phyloP scores from a whole-genome alignment of 805 yeast genomes.

The Candida verbasci region DNA sequence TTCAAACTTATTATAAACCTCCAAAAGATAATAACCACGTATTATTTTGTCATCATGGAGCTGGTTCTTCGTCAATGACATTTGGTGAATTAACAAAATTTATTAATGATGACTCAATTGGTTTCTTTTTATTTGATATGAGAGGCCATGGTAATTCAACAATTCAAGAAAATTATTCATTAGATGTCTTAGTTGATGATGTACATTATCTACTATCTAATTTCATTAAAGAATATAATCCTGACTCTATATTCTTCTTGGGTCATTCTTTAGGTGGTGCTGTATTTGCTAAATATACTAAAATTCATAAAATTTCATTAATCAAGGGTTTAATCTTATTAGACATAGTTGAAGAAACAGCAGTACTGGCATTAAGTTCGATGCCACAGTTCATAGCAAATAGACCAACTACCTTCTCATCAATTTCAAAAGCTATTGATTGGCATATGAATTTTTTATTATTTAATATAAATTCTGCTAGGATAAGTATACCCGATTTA shows the following conservation, averaged over 20 bases:
- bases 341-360: slow-evolving; percentile 94
- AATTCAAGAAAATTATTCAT: slow-evolving; percentile 26
- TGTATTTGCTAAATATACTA: slow-evolving; percentile 47
- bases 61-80: slow-evolving; percentile 83
- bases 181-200: slow-evolving; percentile 57
- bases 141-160: slow-evolving; percentile 73
- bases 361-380: slow-evolving; percentile 59
- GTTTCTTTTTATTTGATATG: slow-evolving; percentile 69
- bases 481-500: slow-evolving; percentile 72
- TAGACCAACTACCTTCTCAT: slow-evolving; percentile 60
- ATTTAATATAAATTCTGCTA: slow-evolving; percentile 58
- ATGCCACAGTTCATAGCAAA: slow-evolving; percentile 64
- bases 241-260: slow-evolving; percentile 48
- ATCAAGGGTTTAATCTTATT: slow-evolving; percentile 71
- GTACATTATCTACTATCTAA: slow-evolving; percentile 42
- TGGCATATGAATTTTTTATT: slow-evolving; percentile 72
- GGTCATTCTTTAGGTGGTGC: slow-evolving; percentile 97
- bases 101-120: slow-evolving; percentile 33
- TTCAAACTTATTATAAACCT: slow-evolving; percentile 51
- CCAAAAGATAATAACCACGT: slow-evolving; percentile 51
- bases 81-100: slow-evolving; percentile 52
- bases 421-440: slow-evolving; percentile 57
- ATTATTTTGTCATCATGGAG: slow-evolving; percentile 87
- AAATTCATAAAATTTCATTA: slow-evolving; percentile 30
- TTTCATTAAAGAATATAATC: slow-evolving; percentile 20